These are phyloP conservation scores for Pseudogymnoascus sp. DNA, from an alignment of 2,329 filamentous ascomycete species.

Conservation along the genomic window DNA sequence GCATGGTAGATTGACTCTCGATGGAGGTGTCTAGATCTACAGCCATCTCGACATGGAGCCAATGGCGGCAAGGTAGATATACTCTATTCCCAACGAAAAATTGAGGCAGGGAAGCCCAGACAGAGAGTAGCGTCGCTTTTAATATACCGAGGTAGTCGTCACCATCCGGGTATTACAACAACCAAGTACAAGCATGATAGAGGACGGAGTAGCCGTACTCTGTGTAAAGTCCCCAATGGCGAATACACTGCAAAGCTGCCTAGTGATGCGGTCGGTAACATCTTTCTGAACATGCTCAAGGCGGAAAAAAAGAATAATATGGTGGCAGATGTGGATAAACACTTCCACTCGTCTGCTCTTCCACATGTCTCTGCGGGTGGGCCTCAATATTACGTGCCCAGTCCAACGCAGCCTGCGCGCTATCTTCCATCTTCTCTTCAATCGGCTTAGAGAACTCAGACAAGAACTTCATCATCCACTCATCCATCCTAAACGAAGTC, in stretches of 20 bases:
- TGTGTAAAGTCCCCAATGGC: not conserved
- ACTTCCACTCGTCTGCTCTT: not conserved
- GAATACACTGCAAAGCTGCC: not conserved
- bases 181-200: not conserved
- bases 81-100: not conserved
- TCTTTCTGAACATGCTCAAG: not conserved
- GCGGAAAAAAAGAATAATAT: not conserved
- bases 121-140: not conserved
- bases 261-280: not conserved
- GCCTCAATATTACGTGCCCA: not conserved
- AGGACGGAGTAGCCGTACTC: not conserved
- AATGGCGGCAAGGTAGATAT: not conserved
- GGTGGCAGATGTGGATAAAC: not conserved
- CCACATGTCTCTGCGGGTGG: not conserved
- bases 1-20: not conserved
- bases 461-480: conserved; percentile 35
- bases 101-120: not conserved
- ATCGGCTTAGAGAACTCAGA: conserved; percentile 27
- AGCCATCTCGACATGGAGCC: not conserved
- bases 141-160: not conserved
- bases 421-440: conserved; percentile 19
- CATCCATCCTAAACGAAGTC: conserved; percentile 33
- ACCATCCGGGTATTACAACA: not conserved
- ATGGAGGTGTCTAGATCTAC: not conserved
- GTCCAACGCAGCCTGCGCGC: not conserved